Evolutionary conservation across 257 asterid species (phyloP).

Genomic region (Cinchona pubescens): DNA sequence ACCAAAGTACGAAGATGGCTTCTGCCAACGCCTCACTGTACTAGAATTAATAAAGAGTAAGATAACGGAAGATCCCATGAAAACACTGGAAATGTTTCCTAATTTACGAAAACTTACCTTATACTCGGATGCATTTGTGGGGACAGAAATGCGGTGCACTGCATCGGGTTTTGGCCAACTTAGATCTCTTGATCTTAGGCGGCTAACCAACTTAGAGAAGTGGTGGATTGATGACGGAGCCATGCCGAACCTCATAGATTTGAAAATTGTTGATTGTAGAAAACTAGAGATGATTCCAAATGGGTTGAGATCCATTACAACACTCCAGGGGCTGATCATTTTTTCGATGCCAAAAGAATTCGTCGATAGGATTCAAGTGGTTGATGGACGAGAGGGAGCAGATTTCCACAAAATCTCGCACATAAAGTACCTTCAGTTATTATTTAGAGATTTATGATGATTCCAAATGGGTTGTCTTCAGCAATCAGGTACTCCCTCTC

Average conservation of each 20-base stretch:
- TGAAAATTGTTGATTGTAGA: slow-evolving; percentile 5
- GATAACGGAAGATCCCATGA: neutral
- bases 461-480: too few relatives aligned
- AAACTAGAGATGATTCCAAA: slow-evolving; percentile 14
- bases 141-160: slow-evolving; percentile 13
- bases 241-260: neutral
- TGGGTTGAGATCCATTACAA: neutral
- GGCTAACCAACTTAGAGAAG: slow-evolving; percentile 3
- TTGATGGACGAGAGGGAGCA: neutral
- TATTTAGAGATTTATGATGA: too few relatives aligned
- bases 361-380: neutral
- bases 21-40: neutral
- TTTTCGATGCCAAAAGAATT: neutral
- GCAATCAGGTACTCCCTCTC: too few relatives aligned
- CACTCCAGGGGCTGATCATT: slow-evolving; percentile 7
- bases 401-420: neutral
- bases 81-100: slow-evolving; percentile 17
- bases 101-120: slow-evolving; percentile 4
- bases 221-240: slow-evolving; percentile 15
- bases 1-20: neutral
- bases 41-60: neutral
- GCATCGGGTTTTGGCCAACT: slow-evolving; percentile 15
- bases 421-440: too few relatives aligned
- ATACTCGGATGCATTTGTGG: neutral
- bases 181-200: neutral